A percentile compares a stretch with the other conserved stretches of the same genome.
phyloP scores from a whole-genome alignment of 1,139 yeast species.

The Lodderomyces pseudojiufengensis region DNA sequence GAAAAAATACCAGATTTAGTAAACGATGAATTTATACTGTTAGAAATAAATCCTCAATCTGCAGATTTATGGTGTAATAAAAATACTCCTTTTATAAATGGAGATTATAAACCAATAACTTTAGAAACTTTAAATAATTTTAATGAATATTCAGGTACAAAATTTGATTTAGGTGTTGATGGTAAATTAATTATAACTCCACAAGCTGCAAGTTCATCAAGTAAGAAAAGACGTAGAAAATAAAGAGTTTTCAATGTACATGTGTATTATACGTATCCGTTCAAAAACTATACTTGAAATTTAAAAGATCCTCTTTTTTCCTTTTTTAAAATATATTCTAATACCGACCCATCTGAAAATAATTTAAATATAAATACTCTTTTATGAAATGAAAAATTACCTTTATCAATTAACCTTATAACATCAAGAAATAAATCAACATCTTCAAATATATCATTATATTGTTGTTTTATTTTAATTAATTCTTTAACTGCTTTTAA shows the following conservation, averaged over 20 bases:
- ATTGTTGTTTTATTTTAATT: slow-evolving; percentile 52
- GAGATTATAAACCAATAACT: slow-evolving; percentile 34
- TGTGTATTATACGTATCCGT: too few species aligned
- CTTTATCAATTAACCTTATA: slow-evolving; percentile 60
- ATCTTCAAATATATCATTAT: slow-evolving; percentile 47
- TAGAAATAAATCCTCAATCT: slow-evolving; percentile 40
- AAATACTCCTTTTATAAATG: slow-evolving; percentile 33
- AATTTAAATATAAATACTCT: slow-evolving; percentile 68
- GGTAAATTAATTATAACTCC: slow-evolving; percentile 8
- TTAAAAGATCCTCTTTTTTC: slow-evolving; percentile 16
- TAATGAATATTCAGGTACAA: slow-evolving; percentile 14
- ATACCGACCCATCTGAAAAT: slow-evolving; percentile 50
- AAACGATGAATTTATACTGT: slow-evolving; percentile 34
- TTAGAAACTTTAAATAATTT: slow-evolving; percentile 14
- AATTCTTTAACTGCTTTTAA: slow-evolving; percentile 65
- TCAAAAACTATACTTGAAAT: neutral
- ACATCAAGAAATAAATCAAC: slow-evolving; percentile 58
- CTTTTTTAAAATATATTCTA: slow-evolving; percentile 49
- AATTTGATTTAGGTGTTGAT: slow-evolving; percentile 12
- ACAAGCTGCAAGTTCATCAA: slow-evolving; percentile 6
- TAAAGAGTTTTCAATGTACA: neutral
- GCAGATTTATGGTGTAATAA: slow-evolving; percentile 39
- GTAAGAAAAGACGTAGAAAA: slow-evolving; percentile 11
- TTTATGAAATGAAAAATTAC: slow-evolving; percentile 60
- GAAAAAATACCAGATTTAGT: slow-evolving; percentile 38